Base-by-base conservation (phyloP, 441 rosid genomes). In the Flueggea neowawraea region DNA sequence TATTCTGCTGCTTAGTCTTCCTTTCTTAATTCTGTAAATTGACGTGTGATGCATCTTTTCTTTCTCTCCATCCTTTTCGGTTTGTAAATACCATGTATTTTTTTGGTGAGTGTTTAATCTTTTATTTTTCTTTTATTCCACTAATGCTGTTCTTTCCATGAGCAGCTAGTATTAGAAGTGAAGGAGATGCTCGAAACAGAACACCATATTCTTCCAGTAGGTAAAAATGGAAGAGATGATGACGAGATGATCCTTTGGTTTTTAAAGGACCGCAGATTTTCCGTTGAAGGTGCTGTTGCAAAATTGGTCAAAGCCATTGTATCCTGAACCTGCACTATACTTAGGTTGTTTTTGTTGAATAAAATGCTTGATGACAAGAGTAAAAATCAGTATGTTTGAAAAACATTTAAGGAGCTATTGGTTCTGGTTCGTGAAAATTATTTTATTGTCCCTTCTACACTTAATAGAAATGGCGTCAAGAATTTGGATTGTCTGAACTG, bases 201-300 rank as follows among this genome's bases (percentile, higher is more conserved):
- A 47, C 68, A 83, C 60, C 10, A 13, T 45, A 67, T 74, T 75
- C 96, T 95, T 12, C 89, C 95, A 0, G 53, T 86, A n/a, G 99
- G 98, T 14, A 86, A 78, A 75, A 72, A 88, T 72, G 99, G 97
- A 64, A 80, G 98, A 82, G 93, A 91, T 67, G 99, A 95, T 79
- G 97, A 90, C 63, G 93, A 86, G 15, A 84, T 91, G 96, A 91
- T 91, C 55, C 80, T 88, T 3, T 84, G 99, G 99, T 95, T 85
- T 72, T 64, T 91, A 16, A 85, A 77, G 78, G 98, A 95, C 73
- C 69, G 91, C 61, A 86, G 69, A 53, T 91, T 82, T 73, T 86
- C 85, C 0, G 81, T 84, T 3, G 89, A 91, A 43, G 88, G 80
- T 65, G 85, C 97, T 0, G 60, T 82, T 51, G 39, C 75, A 7